A percentile compares a stretch with the other conserved stretches of the same genome.
phyloP scores from a whole-genome alignment of 2,329 filamentous ascomycete species.

The Polytolypa hystricis region DNA sequence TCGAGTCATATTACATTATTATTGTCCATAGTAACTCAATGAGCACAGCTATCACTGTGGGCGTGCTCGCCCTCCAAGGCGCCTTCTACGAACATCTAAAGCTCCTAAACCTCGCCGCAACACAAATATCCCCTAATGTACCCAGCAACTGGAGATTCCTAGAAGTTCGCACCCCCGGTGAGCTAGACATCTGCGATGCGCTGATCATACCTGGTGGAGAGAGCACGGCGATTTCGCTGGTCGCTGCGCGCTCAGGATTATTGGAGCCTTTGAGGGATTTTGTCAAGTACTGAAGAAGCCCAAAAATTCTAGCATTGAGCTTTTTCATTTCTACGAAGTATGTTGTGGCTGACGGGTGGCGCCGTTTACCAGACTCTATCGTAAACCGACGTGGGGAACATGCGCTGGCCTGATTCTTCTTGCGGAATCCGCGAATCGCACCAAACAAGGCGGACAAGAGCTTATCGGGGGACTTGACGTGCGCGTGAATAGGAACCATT shows the following conservation, averaged over 20 bases:
- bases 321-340: background rate
- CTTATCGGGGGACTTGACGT: constrained; percentile 87
- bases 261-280: constrained; percentile 78
- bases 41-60: constrained; percentile 29
- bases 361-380: constrained; percentile 45
- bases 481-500: constrained; percentile 85
- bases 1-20: too few relatives aligned
- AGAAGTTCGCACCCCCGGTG: constrained; percentile 64
- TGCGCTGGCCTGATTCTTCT: constrained; percentile 91
- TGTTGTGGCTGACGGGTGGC: background rate
- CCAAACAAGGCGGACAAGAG: constrained; percentile 84
- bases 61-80: constrained; percentile 71
- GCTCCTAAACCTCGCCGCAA: constrained; percentile 58
- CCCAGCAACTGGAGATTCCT: constrained; percentile 48
- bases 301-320: too few relatives aligned
- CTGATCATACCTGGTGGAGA: constrained; percentile 90
- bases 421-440: constrained; percentile 74
- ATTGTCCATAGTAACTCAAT: constrained; percentile 11
- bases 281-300: constrained; percentile 84
- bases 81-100: constrained; percentile 82
- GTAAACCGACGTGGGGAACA: constrained; percentile 87
- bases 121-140: constrained; percentile 28
- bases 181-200: constrained; percentile 65
- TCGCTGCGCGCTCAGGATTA: constrained; percentile 69
- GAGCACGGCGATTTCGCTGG: constrained; percentile 83